Base-by-base conservation (phyloP, 2,329 filamentous ascomycete species). In the Pestalotiopsis sp. region DNA sequence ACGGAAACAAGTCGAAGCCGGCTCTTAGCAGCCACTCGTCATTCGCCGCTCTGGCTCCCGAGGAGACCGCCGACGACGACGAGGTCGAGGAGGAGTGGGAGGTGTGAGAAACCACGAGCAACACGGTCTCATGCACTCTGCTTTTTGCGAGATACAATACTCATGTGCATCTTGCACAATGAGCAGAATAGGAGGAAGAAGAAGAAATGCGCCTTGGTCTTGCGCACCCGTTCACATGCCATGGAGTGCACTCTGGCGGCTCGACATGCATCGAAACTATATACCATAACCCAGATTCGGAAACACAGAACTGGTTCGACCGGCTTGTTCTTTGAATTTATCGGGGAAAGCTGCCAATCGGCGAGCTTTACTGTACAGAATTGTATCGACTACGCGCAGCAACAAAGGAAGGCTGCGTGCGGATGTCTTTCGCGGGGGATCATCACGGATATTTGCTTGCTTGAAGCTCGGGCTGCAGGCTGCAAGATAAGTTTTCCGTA, bases 1-100 rank as follows among this genome's bases (percentile, higher is more conserved):
- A 77, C 64, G 72, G 74, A 58, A 78, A 76, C 72, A 77, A 76
- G 68, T 73, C 76, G 71, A 78, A 78, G 70, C 75, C 77, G 17
- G 70, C 74, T 56, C 39, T 78, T 27, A 79, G 72, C 73, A 78
- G 72, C 72, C 76, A 61, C 73, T 79, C 77, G 38, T 78, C 78
- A 4, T 79, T 78, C 62, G 77, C 77, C 67, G 78, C 77, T 45
- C 70, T 79, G 31, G 77, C 76, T 20, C 74, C 78, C 11, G 77
- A 79, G 39, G 77, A 74, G 70, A 75, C 73, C 1, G 72, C 72
- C 6, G 77, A 78, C 63, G 75, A 78, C 52, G 73, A 78, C 31
- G 76, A 78, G 49, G 73, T 72, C 36, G 77, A 78, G 72, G 68
- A 77, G 64, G 77, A 79, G 71, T 79, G 78, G 78, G 78, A 79